Base-by-base conservation (phyloP, 2,329 filamentous ascomycete species). In the Parascedosporium putredinis region DNA sequence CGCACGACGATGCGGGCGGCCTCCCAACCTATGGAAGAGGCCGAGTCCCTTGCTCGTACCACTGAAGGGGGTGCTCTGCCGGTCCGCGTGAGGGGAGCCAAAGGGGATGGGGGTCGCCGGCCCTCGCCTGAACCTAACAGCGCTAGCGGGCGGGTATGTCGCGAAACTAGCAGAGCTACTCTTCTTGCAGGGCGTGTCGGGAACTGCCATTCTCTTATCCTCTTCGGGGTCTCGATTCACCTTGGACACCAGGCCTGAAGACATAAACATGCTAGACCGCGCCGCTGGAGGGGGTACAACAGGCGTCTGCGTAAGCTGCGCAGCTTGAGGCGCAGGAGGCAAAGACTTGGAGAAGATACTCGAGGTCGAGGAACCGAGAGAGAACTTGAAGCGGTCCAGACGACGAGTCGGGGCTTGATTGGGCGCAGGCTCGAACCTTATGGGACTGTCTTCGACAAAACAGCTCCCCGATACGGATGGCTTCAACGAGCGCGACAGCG, bases 151-250 rank as follows among this genome's bases (percentile, higher is more conserved):
- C 1, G 81, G 79, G 65, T 78, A 78, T 47, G 85, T 79, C 58
- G 85, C 74, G 67, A 90, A 79, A 51, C 84, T 69, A 20, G 51
- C 38, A 56, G 80, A 83, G 4, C 75, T 72, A 49, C 85, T 83
- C 62, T 93, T 89, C 71, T 97, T 98, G 67, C 93, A 97, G 1
- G 93, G 93, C 1, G 93, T 98, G 62, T 97, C 93, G 1, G 93
- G 91, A 74, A 95, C 90, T 25, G 78, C 76, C 59, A 79, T 70
- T 61, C 84, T 81, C 65, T 75, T 69, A 67, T 60, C 71, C 47
- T 88, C 78, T 56, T 96, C 88, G 0, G 83, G 78, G 62, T 87
- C 83, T 51, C 87, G 83, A 60, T 93, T 94, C 65, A 94, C 87
- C 69, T 98, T 98, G 9, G 93, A 96, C 49, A 98, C 84, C 24